Evolutionary conservation across 2,329 filamentous ascomycete species (phyloP).

Genomic region (Pestalotiopsis sp.): DNA sequence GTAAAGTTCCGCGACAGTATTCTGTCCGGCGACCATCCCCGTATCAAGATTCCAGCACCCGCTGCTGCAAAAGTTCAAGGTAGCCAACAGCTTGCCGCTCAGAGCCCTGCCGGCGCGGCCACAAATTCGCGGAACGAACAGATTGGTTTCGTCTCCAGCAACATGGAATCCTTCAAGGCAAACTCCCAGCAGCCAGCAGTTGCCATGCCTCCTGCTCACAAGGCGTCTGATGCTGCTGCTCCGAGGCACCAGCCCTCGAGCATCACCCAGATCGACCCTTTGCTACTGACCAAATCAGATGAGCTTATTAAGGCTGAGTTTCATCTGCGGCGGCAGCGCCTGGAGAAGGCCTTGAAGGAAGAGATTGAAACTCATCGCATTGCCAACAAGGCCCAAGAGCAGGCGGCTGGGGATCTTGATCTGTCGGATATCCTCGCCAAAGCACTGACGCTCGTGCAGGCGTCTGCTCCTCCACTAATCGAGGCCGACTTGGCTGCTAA

Average conservation of each 20-base stretch:
- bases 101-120: slow-evolving; percentile 15
- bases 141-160: slow-evolving; percentile 31
- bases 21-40: slow-evolving; percentile 73
- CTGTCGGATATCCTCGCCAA: slow-evolving; percentile 73
- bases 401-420: slow-evolving; percentile 64
- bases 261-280: slow-evolving; percentile 75
- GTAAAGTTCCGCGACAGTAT: slow-evolving; percentile 80
- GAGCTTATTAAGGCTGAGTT: slow-evolving; percentile 82
- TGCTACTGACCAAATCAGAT: slow-evolving; percentile 85
- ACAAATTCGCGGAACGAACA: slow-evolving; percentile 6
- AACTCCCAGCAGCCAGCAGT: slow-evolving; percentile 39
- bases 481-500: slow-evolving; percentile 59
- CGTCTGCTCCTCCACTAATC: slow-evolving; percentile 62
- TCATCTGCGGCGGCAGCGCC: slow-evolving; percentile 75
- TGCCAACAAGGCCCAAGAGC: slow-evolving; percentile 48
- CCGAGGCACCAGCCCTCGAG: slow-evolving; percentile 47
- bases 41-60: slow-evolving; percentile 55
- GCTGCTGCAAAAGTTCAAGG: slow-evolving; percentile 28
- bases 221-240: slow-evolving; percentile 31
- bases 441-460: slow-evolving; percentile 72
- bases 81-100: slow-evolving; percentile 17
- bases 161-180: slow-evolving; percentile 36
- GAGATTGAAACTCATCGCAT: slow-evolving; percentile 69
- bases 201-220: slow-evolving; percentile 20
- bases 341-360: slow-evolving; percentile 78